Percentiles rank a stretch among this genome's conserved stretches.
Conservation (phyloP, 257 asterid species). For the Lithospermum erythrorhizon region DNA sequence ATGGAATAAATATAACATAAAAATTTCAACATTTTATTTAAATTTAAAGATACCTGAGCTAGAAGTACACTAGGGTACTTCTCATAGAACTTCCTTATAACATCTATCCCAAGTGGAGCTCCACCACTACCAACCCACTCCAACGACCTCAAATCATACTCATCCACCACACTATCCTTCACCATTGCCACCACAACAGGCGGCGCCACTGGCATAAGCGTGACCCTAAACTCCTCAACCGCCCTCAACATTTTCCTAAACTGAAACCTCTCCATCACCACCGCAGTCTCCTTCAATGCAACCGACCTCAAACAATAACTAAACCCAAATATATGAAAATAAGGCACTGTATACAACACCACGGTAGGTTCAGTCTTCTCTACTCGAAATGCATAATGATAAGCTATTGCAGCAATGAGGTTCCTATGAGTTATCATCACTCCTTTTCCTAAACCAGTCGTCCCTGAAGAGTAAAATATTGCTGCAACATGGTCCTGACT, state of each 20-base stretch:
- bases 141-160: slow-evolving; percentile 36
- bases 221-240: slow-evolving; percentile 35
- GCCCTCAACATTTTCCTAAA: slow-evolving; percentile 34
- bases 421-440: slow-evolving; percentile 43
- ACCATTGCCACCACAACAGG: slow-evolving; percentile 45
- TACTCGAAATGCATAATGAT: slow-evolving; percentile 5
- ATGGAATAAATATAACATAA: too few species aligned
- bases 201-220: slow-evolving; percentile 39
- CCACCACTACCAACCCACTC: slow-evolving; percentile 39
- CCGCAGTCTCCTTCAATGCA: slow-evolving; percentile 37
- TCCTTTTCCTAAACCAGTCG: slow-evolving; percentile 55
- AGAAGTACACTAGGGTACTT: slow-evolving; percentile 26
- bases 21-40: too few species aligned
- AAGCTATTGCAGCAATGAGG: slow-evolving; percentile 28
- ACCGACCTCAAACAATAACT: slow-evolving; percentile 27
- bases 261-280: slow-evolving; percentile 41
- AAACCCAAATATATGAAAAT: slow-evolving; percentile 46
- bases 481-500: slow-evolving; percentile 43
- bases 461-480: slow-evolving; percentile 52
- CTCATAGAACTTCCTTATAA: slow-evolving; percentile 21
- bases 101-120: slow-evolving; percentile 35
- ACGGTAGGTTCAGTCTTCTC: slow-evolving; percentile 21
- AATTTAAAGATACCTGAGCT: slow-evolving; percentile 26
- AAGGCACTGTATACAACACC: slow-evolving; percentile 30
- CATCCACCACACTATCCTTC: slow-evolving; percentile 20